Conservation (phyloP, 2,329 filamentous ascomycete species). For the Magnaporthales sp. region DNA sequence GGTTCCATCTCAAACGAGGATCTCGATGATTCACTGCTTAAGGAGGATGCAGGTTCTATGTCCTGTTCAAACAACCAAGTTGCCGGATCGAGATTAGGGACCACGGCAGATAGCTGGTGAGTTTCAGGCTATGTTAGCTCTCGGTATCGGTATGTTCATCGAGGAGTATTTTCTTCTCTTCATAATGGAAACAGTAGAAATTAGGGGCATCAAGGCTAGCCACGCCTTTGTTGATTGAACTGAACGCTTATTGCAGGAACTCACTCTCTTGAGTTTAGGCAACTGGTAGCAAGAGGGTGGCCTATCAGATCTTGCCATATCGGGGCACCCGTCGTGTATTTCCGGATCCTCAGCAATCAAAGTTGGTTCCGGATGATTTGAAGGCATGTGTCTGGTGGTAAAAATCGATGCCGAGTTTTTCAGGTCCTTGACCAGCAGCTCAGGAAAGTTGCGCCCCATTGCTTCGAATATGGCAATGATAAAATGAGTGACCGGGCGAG, state of each 20-base stretch:
- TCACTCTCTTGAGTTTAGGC: constrained; percentile 1
- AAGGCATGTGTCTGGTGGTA: constrained; percentile 40
- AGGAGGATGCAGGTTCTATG: constrained; percentile 17
- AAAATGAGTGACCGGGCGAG: too few relatives aligned
- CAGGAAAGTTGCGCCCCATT: constrained; percentile 40
- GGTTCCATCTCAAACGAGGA: constrained; percentile 26
- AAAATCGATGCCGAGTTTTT: constrained; percentile 40
- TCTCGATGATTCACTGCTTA: constrained; percentile 11
- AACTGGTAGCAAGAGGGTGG: not conserved
- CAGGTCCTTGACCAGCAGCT: constrained; percentile 46
- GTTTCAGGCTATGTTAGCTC: not conserved
- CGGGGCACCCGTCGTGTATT: not conserved
- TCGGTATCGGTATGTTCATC: not conserved
- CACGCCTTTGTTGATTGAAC: not conserved
- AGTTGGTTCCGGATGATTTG: constrained; percentile 30
- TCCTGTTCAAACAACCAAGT: constrained; percentile 9
- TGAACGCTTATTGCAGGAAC: not conserved
- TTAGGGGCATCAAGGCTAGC: not conserved
- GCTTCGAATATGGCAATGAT: not conserved
- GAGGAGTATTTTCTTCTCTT: not conserved
- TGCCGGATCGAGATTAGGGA: not conserved
- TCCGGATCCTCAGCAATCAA: not conserved
- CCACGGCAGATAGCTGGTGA: not conserved
- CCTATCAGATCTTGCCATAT: not conserved
- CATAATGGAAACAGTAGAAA: not conserved